Percentiles rank a stretch among this genome's conserved stretches.
Conservation (phyloP, 2,329 filamentous ascomycete genomes). For the Exophiala calicioides region DNA sequence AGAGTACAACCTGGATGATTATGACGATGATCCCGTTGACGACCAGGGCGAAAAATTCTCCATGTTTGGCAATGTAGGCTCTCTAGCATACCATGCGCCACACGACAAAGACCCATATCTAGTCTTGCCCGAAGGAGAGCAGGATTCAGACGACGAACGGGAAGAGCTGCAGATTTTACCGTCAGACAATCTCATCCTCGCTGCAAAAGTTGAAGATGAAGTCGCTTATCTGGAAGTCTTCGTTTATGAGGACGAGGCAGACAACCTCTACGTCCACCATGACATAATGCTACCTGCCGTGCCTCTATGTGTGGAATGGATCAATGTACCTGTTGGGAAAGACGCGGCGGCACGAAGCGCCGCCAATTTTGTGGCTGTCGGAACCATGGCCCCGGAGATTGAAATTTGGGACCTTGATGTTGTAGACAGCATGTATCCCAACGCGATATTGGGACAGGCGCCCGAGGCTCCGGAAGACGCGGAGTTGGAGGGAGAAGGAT, state of each 20-base stretch:
- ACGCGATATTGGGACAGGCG: slow-evolving; percentile 85
- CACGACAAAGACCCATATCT: slow-evolving; percentile 97
- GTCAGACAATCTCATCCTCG: slow-evolving; percentile 88
- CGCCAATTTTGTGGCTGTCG: slow-evolving; percentile 92
- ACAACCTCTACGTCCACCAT: slow-evolving; percentile 98
- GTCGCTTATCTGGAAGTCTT: slow-evolving; percentile 95
- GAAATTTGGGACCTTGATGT: slow-evolving; percentile 98
- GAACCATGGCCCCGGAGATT: slow-evolving; percentile 97
- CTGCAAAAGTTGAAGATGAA: slow-evolving; percentile 94
- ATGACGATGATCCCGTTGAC: slow-evolving; percentile 74
- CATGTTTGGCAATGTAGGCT: slow-evolving; percentile 95
- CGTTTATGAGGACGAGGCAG: slow-evolving; percentile 90
- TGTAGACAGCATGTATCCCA: slow-evolving; percentile 97
- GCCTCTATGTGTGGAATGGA: slow-evolving; percentile 92
- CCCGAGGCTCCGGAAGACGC: slow-evolving; percentile 52
- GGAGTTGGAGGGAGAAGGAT: slow-evolving; percentile 34
- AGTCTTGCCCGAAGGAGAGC: slow-evolving; percentile 70
- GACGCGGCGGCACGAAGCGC: slow-evolving; percentile 62
- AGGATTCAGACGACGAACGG: slow-evolving; percentile 74
- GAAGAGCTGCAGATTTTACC: slow-evolving; percentile 92
- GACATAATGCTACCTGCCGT: slow-evolving; percentile 99
- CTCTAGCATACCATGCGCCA: slow-evolving; percentile 87
- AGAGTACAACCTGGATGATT: slow-evolving; percentile 94
- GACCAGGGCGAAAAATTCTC: slow-evolving; percentile 71
- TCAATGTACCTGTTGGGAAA: slow-evolving; percentile 86